These are phyloP conservation scores for Apiospora malaysiana DNA, from an alignment of 2,329 filamentous ascomycete species.

Conservation along the genomic window DNA sequence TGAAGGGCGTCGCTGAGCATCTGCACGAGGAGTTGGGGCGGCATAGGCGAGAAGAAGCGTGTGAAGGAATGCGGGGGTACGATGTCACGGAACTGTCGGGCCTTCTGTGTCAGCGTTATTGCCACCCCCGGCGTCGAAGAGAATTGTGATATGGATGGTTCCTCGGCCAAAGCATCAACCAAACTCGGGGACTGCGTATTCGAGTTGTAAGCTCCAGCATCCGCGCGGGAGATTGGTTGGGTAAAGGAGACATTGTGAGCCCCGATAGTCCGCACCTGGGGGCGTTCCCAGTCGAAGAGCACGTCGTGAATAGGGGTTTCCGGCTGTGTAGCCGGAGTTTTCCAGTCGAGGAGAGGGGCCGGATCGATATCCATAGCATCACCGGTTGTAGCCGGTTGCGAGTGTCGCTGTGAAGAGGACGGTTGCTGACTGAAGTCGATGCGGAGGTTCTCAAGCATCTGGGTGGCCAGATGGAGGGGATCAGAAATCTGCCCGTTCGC, in stretches of 20 bases:
- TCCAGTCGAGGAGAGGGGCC: slow-evolving; percentile 45
- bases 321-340: slow-evolving; percentile 83
- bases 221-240: slow-evolving; percentile 49
- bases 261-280: slow-evolving; percentile 60
- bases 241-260: slow-evolving; percentile 53
- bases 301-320: slow-evolving; percentile 77
- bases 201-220: slow-evolving; percentile 44
- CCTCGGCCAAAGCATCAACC: slow-evolving; percentile 75
- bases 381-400: slow-evolving; percentile 44
- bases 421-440: slow-evolving; percentile 83
- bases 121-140: slow-evolving; percentile 78
- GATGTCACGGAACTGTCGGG: slow-evolving; percentile 88
- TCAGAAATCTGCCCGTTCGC: slow-evolving; percentile 77
- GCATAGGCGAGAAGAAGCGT: slow-evolving; percentile 87
- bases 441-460: slow-evolving; percentile 89
- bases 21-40: slow-evolving; percentile 76
- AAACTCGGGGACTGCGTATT: slow-evolving; percentile 45
- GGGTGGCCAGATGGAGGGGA: slow-evolving; percentile 84
- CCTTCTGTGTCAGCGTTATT: slow-evolving; percentile 85
- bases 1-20: slow-evolving; percentile 83
- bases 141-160: slow-evolving; percentile 88
- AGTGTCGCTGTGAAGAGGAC: slow-evolving; percentile 45
- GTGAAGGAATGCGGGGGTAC: slow-evolving; percentile 86
- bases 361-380: slow-evolving; percentile 76
- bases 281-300: slow-evolving; percentile 88